phyloP scores from a whole-genome alignment of 2,329 filamentous ascomycete species.

The Tolypocladium tundrense region DNA sequence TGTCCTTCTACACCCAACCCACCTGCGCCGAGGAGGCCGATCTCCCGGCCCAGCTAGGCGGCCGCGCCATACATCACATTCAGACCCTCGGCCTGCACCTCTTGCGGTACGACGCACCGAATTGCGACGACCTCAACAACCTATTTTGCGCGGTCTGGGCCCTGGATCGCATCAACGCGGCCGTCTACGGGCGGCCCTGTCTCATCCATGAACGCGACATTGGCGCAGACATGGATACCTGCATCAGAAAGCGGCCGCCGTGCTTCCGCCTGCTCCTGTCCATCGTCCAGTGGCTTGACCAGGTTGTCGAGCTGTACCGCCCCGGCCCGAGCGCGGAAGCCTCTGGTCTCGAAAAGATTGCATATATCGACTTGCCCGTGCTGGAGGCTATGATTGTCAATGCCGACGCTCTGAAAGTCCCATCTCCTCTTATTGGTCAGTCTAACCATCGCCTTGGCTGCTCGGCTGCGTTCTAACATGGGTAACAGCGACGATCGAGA shows the following conservation, averaged over 20 bases:
- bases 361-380: conserved; percentile 43
- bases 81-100: conserved; percentile 48
- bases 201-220: conserved; percentile 52
- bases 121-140: conserved; percentile 32
- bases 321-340: conserved; percentile 34
- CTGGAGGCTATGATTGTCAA: conserved; percentile 48
- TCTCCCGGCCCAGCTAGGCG: conserved; percentile 40
- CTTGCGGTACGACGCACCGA: conserved; percentile 25
- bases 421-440: conserved; percentile 39
- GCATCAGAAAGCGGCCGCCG: conserved; percentile 38
- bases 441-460: neutral
- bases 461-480: neutral
- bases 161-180: conserved; percentile 47
- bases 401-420: conserved; percentile 37
- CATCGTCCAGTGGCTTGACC: conserved; percentile 44
- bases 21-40: conserved; percentile 42
- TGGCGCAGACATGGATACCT: conserved; percentile 39
- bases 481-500: conserved; percentile 44
- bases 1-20: conserved; percentile 51
- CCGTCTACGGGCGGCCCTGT: conserved; percentile 49
- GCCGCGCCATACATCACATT: conserved; percentile 44
- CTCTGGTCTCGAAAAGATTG: conserved; percentile 29
- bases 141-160: conserved; percentile 52
- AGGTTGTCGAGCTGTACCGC: conserved; percentile 50
- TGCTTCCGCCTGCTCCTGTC: conserved; percentile 47